Evolutionary conservation across 352 stramenopile genomes (phyloP).

Genomic region (Globisporangium cystogenes): DNA sequence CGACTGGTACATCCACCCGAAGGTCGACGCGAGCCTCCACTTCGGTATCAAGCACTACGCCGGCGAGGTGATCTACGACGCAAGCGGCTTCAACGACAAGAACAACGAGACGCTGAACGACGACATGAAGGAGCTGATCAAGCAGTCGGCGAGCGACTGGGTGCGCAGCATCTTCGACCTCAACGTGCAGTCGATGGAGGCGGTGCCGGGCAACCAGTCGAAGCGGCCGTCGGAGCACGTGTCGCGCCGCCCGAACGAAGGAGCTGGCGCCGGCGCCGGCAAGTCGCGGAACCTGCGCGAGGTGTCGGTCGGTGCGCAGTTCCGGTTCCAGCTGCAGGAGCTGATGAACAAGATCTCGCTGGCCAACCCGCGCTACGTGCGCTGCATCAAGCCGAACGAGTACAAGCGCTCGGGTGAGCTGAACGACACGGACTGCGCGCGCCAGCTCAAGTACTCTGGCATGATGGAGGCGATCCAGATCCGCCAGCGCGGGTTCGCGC

Average conservation of each 20-base stretch:
- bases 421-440: slow-evolving; percentile 78
- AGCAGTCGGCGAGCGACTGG: slow-evolving; percentile 79
- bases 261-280: slow-evolving; percentile 30
- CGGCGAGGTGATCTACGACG: slow-evolving; percentile 96
- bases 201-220: slow-evolving; percentile 61
- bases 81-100: slow-evolving; percentile 97
- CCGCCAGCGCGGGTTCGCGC: slow-evolving; percentile 79
- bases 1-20: slow-evolving; percentile 87
- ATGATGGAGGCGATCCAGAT: slow-evolving; percentile 93
- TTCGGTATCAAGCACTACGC: slow-evolving; percentile 90
- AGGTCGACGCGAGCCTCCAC: slow-evolving; percentile 85
- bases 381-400: slow-evolving; percentile 89
- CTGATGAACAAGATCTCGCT: slow-evolving; percentile 88
- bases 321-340: slow-evolving; percentile 86
- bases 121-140: slow-evolving; percentile 91
- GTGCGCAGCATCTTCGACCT: slow-evolving; percentile 82
- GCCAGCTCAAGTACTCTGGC: slow-evolving; percentile 88
- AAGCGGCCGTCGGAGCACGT: slow-evolving; percentile 60
- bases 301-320: slow-evolving; percentile 83
- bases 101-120: slow-evolving; percentile 97
- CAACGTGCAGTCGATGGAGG: slow-evolving; percentile 83
- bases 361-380: slow-evolving; percentile 84
- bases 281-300: slow-evolving; percentile 85
- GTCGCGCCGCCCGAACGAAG: slow-evolving; percentile 50
- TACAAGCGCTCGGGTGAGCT: slow-evolving; percentile 72